Evolutionary conservation across 768 basidiomycete species (phyloP).

Genomic region (Naganishia onofrii): DNA sequence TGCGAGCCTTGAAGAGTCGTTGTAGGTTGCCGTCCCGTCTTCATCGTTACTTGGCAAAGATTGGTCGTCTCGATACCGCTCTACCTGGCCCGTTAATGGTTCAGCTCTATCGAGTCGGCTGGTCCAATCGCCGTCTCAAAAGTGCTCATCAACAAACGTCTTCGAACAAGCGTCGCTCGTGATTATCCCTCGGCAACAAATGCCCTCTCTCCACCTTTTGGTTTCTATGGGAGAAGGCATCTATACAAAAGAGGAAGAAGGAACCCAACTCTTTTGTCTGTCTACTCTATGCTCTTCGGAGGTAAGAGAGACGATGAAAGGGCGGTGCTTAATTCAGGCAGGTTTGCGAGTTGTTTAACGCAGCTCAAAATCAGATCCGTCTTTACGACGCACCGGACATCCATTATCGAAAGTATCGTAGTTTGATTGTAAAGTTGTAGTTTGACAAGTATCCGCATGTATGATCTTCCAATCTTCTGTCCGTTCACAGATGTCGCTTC

Average conservation of each 20-base stretch:
- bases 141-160: background rate
- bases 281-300: background rate
- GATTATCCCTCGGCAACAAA: slow-evolving; percentile 21
- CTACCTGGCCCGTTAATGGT: slow-evolving; percentile 2
- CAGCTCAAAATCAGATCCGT: slow-evolving; percentile 15
- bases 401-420: background rate
- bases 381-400: slow-evolving; percentile 27
- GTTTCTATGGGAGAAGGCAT: slow-evolving; percentile 9
- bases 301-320: background rate
- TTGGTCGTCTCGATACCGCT: background rate
- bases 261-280: slow-evolving; percentile 9
- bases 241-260: slow-evolving; percentile 20
- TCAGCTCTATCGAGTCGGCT: slow-evolving; percentile 5
- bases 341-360: slow-evolving; percentile 15
- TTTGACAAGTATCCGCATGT: background rate
- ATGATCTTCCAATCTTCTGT: background rate
- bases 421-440: background rate
- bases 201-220: slow-evolving; percentile 12
- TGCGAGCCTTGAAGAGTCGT: too few relatives aligned
- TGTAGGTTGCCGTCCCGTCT: too few relatives aligned
- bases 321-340: slow-evolving; percentile 26
- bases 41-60: background rate
- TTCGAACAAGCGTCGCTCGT: background rate
- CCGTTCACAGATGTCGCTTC: background rate
- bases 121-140: background rate